phyloP scores from a whole-genome alignment of 2,329 filamentous ascomycete species.

The Hyphodiscus sp. region DNA sequence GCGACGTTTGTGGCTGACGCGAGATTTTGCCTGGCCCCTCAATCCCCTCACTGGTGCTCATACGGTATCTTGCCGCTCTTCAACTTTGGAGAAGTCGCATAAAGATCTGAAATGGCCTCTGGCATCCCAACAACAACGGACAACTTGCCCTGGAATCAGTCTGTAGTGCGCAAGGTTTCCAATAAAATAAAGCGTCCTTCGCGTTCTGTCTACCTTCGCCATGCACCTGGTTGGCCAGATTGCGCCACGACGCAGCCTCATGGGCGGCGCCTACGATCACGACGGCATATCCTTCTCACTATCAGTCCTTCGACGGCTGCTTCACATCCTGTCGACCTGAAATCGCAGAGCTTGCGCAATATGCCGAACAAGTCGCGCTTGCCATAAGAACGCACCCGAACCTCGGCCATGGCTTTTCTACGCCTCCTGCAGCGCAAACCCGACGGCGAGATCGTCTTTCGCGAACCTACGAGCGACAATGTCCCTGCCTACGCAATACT shows the following conservation, averaged over 20 bases:
- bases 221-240: constrained; percentile 10
- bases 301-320: constrained; percentile 14
- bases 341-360: constrained; percentile 11
- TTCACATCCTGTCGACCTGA: too few relatives aligned
- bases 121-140: constrained; percentile 4
- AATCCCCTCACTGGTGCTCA: too few relatives aligned
- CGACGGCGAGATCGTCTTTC: constrained; percentile 9
- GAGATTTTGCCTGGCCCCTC: too few relatives aligned
- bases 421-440: constrained; percentile 12
- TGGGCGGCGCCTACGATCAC: constrained; percentile 14
- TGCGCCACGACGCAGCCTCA: constrained; percentile 7
- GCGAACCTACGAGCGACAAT: constrained; percentile 5
- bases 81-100: too few relatives aligned
- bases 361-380: constrained; percentile 10
- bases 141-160: constrained; percentile 5
- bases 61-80: neutral
- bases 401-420: too few relatives aligned
- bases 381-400: neutral
- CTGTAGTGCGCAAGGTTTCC: constrained; percentile 3
- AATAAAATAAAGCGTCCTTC: constrained; percentile 17
- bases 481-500: constrained; percentile 6
- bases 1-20: too few relatives aligned
- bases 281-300: neutral
- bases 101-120: too few relatives aligned
- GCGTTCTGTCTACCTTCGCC: constrained; percentile 15